Percentiles rank a stretch among this genome's conserved stretches.
These are phyloP conservation scores for Pleodorina starrii DNA, from an alignment of 139 green algal species.

Conservation along the genomic window DNA sequence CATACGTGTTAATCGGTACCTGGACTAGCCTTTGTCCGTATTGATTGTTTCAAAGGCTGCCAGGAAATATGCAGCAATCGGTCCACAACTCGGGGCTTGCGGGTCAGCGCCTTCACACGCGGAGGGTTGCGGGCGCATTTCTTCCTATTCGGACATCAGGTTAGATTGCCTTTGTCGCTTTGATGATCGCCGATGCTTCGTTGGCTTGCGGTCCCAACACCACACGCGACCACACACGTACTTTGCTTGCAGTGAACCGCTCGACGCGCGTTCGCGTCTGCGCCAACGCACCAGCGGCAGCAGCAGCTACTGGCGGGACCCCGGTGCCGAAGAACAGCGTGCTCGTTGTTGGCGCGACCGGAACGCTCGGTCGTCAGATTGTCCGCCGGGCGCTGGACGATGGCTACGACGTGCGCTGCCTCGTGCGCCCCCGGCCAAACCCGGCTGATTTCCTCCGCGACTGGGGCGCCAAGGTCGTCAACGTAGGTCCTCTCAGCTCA, in stretches of 20 bases:
- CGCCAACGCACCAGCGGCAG: slow-evolving; percentile 24
- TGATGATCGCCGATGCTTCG: not conserved
- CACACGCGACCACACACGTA: not conserved
- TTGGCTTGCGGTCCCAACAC: not conserved
- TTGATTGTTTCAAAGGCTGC: not conserved
- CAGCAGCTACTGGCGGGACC: slow-evolving; percentile 44
- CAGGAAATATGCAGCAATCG: slow-evolving; percentile 5
- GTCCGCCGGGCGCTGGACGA: slow-evolving; percentile 96
- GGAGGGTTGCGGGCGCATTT: not conserved
- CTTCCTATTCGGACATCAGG: slow-evolving; percentile 5
- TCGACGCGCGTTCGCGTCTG: slow-evolving; percentile 24
- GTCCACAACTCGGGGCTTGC: not conserved
- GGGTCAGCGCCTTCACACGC: slow-evolving; percentile 21
- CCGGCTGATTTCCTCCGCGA: slow-evolving; percentile 98
- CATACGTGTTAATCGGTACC: not conserved
- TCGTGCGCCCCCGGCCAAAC: slow-evolving; percentile 88
- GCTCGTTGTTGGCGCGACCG: slow-evolving; percentile 96
- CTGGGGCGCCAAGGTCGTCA: slow-evolving; percentile 91
- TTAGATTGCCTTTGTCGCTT: not conserved
- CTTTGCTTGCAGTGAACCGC: slow-evolving; percentile 18
- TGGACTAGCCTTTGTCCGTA: not conserved
- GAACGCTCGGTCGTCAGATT: slow-evolving; percentile 96
- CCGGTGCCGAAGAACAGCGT: slow-evolving; percentile 78
- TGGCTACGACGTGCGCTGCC: slow-evolving; percentile 98
- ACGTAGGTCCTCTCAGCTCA: slow-evolving; percentile 9